phyloP scores from a whole-genome alignment of 2,329 filamentous ascomycete genomes.

The Ustulina deusta region DNA sequence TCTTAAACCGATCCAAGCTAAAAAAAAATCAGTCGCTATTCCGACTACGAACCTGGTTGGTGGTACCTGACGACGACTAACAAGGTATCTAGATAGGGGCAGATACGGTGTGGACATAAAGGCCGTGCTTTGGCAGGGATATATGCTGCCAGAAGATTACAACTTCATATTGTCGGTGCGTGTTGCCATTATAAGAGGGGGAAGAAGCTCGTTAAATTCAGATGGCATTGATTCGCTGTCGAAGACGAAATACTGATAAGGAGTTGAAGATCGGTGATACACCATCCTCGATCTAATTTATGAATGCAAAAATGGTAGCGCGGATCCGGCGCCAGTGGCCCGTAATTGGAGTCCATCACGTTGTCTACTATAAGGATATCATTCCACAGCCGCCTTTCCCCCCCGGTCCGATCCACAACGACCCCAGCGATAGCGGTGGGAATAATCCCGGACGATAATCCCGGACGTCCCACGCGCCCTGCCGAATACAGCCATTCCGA shows the following conservation, averaged over 20 bases:
- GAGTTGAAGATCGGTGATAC: too few species aligned
- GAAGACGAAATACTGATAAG: neutral
- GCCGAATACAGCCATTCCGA: slow-evolving; percentile 14
- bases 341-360: too few species aligned
- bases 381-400: neutral
- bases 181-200: neutral
- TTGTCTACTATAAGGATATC: too few species aligned
- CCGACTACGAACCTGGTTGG: neutral
- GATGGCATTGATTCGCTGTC: neutral
- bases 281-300: too few species aligned
- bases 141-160: neutral
- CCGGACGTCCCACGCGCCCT: slow-evolving; percentile 1
- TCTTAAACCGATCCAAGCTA: neutral
- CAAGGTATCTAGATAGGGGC: neutral
- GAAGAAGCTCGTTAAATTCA: neutral
- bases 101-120: neutral
- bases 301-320: too few species aligned
- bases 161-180: neutral
- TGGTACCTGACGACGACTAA: neutral
- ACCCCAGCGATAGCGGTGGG: slow-evolving; percentile 22
- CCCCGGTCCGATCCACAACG: slow-evolving; percentile 5
- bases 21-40: neutral
- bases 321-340: neutral
- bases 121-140: neutral
- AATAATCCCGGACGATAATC: slow-evolving; percentile 15